Evolutionary conservation across 2,329 filamentous ascomycete species (phyloP), one percentile per base, ranked within the genome.

Genomic region (Phialemonium atrogriseum): DNA sequence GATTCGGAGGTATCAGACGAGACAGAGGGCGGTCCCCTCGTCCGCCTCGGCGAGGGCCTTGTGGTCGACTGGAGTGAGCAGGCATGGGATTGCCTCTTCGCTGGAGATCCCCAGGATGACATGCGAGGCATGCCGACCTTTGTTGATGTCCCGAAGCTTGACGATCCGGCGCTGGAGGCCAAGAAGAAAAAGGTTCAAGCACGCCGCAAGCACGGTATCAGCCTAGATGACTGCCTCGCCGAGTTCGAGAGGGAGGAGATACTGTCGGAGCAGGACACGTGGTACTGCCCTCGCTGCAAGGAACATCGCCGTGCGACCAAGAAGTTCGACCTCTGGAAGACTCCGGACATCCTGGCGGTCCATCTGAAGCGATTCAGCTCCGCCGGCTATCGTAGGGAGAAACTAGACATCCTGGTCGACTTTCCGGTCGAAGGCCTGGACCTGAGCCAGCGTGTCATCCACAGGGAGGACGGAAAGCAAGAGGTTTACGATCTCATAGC

Each of bases 211-310:
- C 69, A 77, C 33, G 91, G 91, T 17, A 80, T 95, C 42, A 80
- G 78, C 1, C 68, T 98, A 5, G 82, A 91, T 14, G 87, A 95
- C 46, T 98, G 91, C 51, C 73, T 98, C 33, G 82, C 88, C 37
- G 91, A 96, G 56, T 96, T 94, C 45, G 85, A 91, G 50, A 89
- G 89, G 52, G 84, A 88, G 38, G 91, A 98, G 58, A 78, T 94
- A 10, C 66, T 98, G 5, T 95, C 89, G 0, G 86, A 95, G 54
- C 84, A 93, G 50, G 93, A 98, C 53, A 89, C 86, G 38, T 98
- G 91, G 91, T 96, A 93, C 54, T 98, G 91, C 51, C 89, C 86
- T 35, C 77, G 86, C 18, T 98, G 91, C 69, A 96, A 96, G 55
- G 85, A 94, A 47, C 82, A 94, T 48, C 78, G 86, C 11, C 80